A percentile compares a stretch with the other conserved stretches of the same genome.
Conservation (phyloP, 208 protist genomes). For the Wallacemonas sp. region DNA sequence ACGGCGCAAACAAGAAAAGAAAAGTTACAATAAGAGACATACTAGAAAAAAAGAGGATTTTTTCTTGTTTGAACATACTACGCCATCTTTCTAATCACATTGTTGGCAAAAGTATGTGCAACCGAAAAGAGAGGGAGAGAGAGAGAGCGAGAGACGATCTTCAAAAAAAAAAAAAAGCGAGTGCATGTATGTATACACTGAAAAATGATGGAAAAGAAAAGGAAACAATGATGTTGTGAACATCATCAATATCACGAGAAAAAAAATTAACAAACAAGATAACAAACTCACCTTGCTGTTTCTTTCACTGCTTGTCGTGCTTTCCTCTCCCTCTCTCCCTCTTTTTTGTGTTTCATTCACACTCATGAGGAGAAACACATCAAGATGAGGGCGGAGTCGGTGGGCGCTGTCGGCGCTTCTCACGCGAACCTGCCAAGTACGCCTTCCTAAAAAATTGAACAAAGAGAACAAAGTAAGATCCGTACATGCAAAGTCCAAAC, state of each 20-base stretch:
- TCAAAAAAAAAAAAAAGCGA: background rate
- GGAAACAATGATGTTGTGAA: constrained; percentile 9
- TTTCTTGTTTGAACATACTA: background rate
- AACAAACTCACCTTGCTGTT: too few relatives aligned
- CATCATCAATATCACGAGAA: background rate
- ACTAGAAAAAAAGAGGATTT: background rate
- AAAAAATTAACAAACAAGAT: constrained; percentile 1
- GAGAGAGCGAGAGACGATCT: background rate
- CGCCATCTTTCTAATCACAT: background rate
- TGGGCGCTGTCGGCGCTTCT: constrained; percentile 14
- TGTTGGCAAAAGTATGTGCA: too few relatives aligned
- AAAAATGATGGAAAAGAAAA: constrained; percentile 11
- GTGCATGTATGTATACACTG: background rate
- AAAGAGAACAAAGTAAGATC: constrained; percentile 79
- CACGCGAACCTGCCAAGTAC: constrained; percentile 27
- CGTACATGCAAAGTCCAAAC: constrained; percentile 70
- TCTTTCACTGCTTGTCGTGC: too few relatives aligned
- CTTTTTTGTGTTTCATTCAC: constrained; percentile 16
- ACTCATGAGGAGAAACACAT: constrained; percentile 11
- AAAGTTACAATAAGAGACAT: background rate
- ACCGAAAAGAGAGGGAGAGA: background rate
- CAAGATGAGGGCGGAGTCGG: background rate
- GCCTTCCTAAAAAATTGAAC: constrained; percentile 45
- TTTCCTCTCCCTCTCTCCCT: background rate
- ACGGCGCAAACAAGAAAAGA: background rate